These are phyloP conservation scores for Trichosanthes truncata DNA, from an alignment of 306 rosid genomes.

Conservation along the genomic window DNA sequence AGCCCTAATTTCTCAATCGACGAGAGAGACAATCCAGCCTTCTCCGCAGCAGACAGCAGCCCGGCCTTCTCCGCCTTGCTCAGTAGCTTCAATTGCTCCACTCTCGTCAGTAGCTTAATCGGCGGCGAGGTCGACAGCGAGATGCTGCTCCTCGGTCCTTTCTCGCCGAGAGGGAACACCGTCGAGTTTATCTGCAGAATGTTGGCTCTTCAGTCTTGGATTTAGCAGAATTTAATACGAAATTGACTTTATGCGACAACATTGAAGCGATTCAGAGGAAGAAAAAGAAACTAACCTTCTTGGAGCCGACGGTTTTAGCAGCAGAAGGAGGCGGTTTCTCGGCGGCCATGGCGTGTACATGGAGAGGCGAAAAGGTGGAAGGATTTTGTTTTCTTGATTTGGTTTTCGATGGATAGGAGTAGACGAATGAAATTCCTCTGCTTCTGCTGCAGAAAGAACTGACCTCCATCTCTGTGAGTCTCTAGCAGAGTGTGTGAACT, in stretches of 20 bases:
- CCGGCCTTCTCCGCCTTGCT: constrained; percentile 97
- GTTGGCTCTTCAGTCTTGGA: not conserved
- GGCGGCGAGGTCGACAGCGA: constrained; percentile 27
- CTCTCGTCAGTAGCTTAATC: constrained; percentile 66
- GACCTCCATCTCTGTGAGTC: constrained; percentile 33
- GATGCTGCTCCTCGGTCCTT: constrained; percentile 46
- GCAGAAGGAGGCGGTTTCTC: constrained; percentile 52
- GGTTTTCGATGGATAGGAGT: constrained; percentile 11
- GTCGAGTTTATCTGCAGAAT: constrained; percentile 27
- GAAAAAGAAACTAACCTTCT: constrained; percentile 37
- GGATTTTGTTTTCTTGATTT: not conserved
- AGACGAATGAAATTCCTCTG: constrained; percentile 19
- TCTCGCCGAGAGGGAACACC: constrained; percentile 56
- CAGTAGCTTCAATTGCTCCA: constrained; percentile 77
- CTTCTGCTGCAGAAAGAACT: constrained; percentile 29
- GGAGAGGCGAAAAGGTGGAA: constrained; percentile 27
- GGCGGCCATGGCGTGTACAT: constrained; percentile 61
- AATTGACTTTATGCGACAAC: not conserved
- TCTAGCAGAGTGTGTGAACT: not conserved
- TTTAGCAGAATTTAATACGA: not conserved
- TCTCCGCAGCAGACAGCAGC: constrained; percentile 79
- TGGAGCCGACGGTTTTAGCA: constrained; percentile 42
- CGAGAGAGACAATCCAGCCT: constrained; percentile 65
- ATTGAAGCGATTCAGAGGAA: not conserved
- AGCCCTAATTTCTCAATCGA: constrained; percentile 68